phyloP scores from a whole-genome alignment of 495 filamentous ascomycete genomes.

The Cladorrhinum samala region DNA sequence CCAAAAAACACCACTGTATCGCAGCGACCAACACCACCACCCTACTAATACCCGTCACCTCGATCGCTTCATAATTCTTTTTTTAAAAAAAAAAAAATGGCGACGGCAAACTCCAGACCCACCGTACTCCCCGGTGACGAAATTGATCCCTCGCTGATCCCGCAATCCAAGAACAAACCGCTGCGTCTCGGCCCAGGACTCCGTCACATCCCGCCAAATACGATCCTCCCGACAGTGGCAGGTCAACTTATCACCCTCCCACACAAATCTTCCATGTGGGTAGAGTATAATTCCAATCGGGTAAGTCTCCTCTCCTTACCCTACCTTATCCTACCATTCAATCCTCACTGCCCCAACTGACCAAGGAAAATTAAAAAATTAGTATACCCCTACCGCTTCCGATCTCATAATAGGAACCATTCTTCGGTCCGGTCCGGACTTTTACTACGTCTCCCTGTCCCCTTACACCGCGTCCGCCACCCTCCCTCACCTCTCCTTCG shows the following conservation, averaged over 20 bases:
- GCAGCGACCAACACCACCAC: background rate
- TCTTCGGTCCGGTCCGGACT: slow-evolving; percentile 65
- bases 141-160: slow-evolving; percentile 57
- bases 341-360: background rate
- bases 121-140: slow-evolving; percentile 76
- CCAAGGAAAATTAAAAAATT: background rate
- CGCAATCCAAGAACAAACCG: slow-evolving; percentile 56
- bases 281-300: slow-evolving; percentile 61
- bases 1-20: background rate
- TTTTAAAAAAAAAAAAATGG: slow-evolving; percentile 8
- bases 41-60: too few relatives aligned
- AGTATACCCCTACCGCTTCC: slow-evolving; percentile 71
- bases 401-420: slow-evolving; percentile 85
- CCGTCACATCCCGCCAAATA: slow-evolving; percentile 61
- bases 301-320: slow-evolving; percentile 33
- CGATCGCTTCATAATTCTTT: too few relatives aligned
- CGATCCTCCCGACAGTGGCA: slow-evolving; percentile 68
- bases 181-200: slow-evolving; percentile 84
- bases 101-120: slow-evolving; percentile 37
- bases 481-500: slow-evolving; percentile 84
- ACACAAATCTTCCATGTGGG: slow-evolving; percentile 73
- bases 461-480: slow-evolving; percentile 65
- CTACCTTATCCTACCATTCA: background rate
- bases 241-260: slow-evolving; percentile 70
- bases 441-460: slow-evolving; percentile 57